These are phyloP conservation scores for Alternaria postmessia DNA, from an alignment of 2,329 filamentous ascomycete genomes.

Conservation along the genomic window DNA sequence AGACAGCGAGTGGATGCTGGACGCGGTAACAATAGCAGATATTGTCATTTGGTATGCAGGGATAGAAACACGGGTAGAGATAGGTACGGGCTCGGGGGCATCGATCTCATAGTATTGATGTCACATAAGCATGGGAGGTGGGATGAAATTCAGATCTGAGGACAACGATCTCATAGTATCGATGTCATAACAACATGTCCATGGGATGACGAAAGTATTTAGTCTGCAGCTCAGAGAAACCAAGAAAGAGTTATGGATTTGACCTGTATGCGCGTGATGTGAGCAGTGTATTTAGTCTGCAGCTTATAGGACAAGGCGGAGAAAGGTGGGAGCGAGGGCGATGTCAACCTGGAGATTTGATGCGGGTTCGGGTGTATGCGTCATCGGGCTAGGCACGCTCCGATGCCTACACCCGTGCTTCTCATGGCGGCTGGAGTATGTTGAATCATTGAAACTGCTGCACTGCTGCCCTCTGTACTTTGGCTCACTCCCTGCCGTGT, in stretches of 20 bases:
- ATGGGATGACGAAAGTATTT: background rate
- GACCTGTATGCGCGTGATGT: too few species aligned
- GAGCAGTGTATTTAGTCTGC: too few species aligned
- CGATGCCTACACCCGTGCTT: conserved; percentile 5
- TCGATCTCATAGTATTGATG: background rate
- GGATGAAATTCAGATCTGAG: background rate
- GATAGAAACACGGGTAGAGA: background rate
- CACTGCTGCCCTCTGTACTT: background rate
- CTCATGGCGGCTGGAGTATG: background rate
- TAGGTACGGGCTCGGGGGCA: background rate
- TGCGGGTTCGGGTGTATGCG: conserved; percentile 4
- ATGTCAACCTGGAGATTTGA: background rate
- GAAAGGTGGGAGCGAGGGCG: background rate
- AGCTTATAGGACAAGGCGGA: background rate
- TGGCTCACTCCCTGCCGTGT: background rate
- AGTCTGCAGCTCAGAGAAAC: too few species aligned
- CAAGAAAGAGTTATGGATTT: too few species aligned
- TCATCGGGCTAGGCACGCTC: conserved; percentile 6
- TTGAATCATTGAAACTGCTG: background rate
- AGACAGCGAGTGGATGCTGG: background rate
- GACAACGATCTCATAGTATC: background rate
- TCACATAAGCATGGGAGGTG: background rate
- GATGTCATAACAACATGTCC: background rate
- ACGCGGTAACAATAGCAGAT: background rate
- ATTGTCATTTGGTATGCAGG: background rate